Evolutionary conservation across 2,329 filamentous ascomycete species (phyloP), one percentile per base, ranked within the genome.

Genomic region (Fusarium equiseti): DNA sequence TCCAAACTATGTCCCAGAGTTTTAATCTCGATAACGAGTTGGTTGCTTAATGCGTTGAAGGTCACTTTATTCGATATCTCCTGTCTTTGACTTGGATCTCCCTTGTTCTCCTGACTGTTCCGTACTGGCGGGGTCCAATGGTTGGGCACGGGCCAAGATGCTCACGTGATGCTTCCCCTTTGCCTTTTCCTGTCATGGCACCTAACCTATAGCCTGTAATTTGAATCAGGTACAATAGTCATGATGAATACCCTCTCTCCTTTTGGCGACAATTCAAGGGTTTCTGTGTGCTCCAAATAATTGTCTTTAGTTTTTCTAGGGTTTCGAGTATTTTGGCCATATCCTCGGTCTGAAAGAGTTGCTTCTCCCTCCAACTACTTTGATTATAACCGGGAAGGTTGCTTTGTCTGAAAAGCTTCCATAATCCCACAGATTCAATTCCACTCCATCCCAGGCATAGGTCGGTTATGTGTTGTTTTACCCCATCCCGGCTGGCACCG

Each of bases 61-160:
- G 48, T 63, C 35, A 66, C 55, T 60, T 60, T 42, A 59, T 40
- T 54, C 46, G 61, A 63, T 68, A 57, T 65, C 46, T 63, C 63
- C 45, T 63, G 63, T 68, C 40, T 57, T 68, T 56, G 56, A 65
- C 51, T 72, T 50, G 59, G 51, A 45, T 54, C 42, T 67, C 58
- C 54, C 61, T 65, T 70, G 43, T 27, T 59, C 52, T 72, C 74
- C 72, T 75, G 69, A 74, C 66, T 64, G 63, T 51, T 5, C 27
- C 4, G 26, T 29, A 70, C 46, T 38, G 54, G 65, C 69, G 71
- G 74, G 72, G 74, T 61, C 65, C 56, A 54, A 71, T 65, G 55
- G 22, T 18, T 16, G 65, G 32, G 55, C 73, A 75, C 73, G 64
- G 70, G 55, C 73, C 70, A 66, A 11, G 18, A 0, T 3, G 4